Evolutionary conservation across 164 flowering plant genomes (phyloP).

Genomic region (Kingdonia uniflora): DNA sequence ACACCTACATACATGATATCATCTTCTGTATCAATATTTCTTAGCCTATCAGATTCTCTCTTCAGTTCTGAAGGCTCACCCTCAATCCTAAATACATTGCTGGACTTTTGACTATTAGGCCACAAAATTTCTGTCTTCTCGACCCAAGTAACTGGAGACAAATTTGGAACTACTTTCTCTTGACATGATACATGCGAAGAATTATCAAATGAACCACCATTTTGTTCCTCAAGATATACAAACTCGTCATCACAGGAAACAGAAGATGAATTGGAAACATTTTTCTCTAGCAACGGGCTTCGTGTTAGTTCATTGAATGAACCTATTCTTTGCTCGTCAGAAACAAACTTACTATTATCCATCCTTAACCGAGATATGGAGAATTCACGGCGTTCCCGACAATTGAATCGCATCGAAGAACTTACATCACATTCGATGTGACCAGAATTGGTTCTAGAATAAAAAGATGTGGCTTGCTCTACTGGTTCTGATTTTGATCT

Average conservation of each 20-base stretch:
- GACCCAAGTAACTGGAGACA: constrained; percentile 56
- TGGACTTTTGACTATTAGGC: constrained; percentile 6
- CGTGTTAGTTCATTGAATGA: constrained; percentile 15
- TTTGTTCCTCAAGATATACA: constrained; percentile 18
- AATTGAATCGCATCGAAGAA: constrained; percentile 26
- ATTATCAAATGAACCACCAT: constrained; percentile 16
- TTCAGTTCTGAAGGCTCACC: constrained; percentile 7
- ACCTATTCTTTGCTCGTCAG: constrained; percentile 16
- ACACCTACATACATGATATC: constrained; percentile 15
- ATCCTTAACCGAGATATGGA: constrained; percentile 20
- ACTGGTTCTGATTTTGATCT: constrained; percentile 33
- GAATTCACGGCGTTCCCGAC: constrained; percentile 21
- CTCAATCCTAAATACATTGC: background rate
- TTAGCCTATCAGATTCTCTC: constrained; percentile 1
- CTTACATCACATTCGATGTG: constrained; percentile 33
- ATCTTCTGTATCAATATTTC: constrained; percentile 16
- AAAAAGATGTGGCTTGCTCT: constrained; percentile 32
- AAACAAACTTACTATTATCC: constrained; percentile 16
- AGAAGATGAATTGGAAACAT: constrained; percentile 28
- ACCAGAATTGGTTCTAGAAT: constrained; percentile 33
- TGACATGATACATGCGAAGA: constrained; percentile 15
- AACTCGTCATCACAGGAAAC: constrained; percentile 48
- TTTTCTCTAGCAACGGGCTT: constrained; percentile 19
- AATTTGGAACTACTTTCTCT: constrained; percentile 21
- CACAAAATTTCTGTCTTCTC: constrained; percentile 11